These are phyloP conservation scores for Talaromyces atroroseus DNA, from an alignment of 2,329 filamentous ascomycete species.

Conservation along the genomic window DNA sequence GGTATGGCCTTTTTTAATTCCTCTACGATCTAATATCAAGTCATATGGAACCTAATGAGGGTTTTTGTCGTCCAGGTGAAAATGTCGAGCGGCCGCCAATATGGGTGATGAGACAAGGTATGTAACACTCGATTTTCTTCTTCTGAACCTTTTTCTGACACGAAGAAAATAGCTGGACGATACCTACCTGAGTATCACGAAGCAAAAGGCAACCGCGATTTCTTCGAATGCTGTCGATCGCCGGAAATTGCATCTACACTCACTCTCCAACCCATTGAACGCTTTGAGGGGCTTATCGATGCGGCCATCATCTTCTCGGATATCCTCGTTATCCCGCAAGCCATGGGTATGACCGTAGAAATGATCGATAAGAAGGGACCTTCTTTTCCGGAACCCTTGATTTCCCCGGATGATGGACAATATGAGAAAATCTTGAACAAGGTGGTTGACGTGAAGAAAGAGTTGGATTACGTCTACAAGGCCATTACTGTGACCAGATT, in stretches of 20 bases:
- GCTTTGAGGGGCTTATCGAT: constrained; percentile 83
- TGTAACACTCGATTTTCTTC: constrained; percentile 7
- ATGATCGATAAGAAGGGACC: constrained; percentile 98
- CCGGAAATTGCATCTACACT: constrained; percentile 89
- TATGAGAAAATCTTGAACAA: constrained; percentile 71
- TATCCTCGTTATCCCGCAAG: constrained; percentile 95
- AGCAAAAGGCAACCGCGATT: constrained; percentile 84
- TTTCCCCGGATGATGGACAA: constrained; percentile 73
- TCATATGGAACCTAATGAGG: constrained; percentile 14
- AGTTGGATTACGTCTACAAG: constrained; percentile 91
- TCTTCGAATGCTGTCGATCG: constrained; percentile 94
- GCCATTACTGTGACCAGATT: constrained; percentile 86
- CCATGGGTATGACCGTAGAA: constrained; percentile 96
- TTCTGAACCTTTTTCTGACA: not conserved
- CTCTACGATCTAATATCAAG: not conserved
- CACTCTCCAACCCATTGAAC: constrained; percentile 90
- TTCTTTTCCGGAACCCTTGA: constrained; percentile 81
- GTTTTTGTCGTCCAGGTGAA: constrained; percentile 59
- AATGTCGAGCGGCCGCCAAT: constrained; percentile 87
- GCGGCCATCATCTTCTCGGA: constrained; percentile 98
- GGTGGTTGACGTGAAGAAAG: constrained; percentile 74
- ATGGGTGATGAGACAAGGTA: constrained; percentile 99
- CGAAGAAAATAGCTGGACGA: constrained; percentile 66
- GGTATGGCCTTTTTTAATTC: constrained; percentile 48
- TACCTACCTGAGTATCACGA: constrained; percentile 98